These are phyloP conservation scores for Rhexocercosporidium sp. DNA, from an alignment of 2,329 filamentous ascomycete genomes.

Conservation along the genomic window DNA sequence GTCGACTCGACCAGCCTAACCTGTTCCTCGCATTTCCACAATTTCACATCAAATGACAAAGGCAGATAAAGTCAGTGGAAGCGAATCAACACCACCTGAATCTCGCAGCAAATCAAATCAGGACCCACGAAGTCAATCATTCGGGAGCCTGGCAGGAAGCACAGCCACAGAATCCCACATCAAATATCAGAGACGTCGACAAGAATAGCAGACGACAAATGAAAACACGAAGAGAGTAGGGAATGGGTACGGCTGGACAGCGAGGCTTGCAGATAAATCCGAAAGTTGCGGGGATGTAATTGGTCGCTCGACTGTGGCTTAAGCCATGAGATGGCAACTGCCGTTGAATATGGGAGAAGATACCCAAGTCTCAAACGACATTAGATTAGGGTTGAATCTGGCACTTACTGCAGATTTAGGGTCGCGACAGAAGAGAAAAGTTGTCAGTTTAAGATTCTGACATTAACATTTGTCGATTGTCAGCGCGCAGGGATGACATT, in stretches of 20 bases:
- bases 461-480: neutral
- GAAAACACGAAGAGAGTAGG: neutral
- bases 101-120: neutral
- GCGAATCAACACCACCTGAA: neutral
- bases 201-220: neutral
- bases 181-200: neutral
- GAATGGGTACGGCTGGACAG: slow-evolving; percentile 1
- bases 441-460: neutral
- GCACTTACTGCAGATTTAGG: neutral
- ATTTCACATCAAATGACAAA: neutral
- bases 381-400: neutral
- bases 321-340: slow-evolving; percentile 8
- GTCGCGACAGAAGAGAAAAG: neutral
- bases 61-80: neutral
- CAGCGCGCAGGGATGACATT: neutral
- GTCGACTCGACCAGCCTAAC: neutral
- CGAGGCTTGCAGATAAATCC: slow-evolving; percentile 12
- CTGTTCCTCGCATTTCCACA: neutral
- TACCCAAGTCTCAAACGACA: neutral
- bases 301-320: slow-evolving; percentile 17
- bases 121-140: neutral
- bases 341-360: neutral
- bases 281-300: slow-evolving; percentile 18
- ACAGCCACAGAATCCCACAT: neutral
- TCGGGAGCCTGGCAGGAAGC: neutral